These are phyloP conservation scores for Venturia aucupariae DNA, from an alignment of 2,329 filamentous ascomycete genomes.

Conservation along the genomic window DNA sequence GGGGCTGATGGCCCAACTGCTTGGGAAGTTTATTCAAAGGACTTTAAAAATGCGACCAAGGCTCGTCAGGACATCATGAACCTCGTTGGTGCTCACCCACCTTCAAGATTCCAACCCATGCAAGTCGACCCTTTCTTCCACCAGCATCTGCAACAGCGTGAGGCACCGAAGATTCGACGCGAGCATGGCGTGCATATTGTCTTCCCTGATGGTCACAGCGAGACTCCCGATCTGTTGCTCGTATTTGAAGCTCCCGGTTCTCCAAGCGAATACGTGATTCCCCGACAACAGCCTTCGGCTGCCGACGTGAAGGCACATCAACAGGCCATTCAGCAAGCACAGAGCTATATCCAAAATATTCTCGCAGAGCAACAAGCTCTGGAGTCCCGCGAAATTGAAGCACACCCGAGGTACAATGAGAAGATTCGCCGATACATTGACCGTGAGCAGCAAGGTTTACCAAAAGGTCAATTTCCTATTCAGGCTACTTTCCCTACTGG, in stretches of 20 bases:
- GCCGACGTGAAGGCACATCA: constrained; percentile 49
- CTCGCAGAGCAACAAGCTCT: constrained; percentile 48
- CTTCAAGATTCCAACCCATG: constrained; percentile 57
- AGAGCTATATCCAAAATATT: constrained; percentile 45
- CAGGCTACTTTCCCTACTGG: constrained; percentile 41
- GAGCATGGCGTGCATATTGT: constrained; percentile 66
- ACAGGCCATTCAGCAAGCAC: constrained; percentile 48
- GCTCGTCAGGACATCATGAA: constrained; percentile 67
- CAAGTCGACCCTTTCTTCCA: constrained; percentile 73
- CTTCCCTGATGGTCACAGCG: constrained; percentile 54
- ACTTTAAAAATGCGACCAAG: constrained; percentile 72
- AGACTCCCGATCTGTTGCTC: constrained; percentile 55
- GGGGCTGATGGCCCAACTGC: constrained; percentile 60
- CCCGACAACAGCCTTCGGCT: constrained; percentile 45
- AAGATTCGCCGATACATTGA: constrained; percentile 53
- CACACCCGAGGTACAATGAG: constrained; percentile 53
- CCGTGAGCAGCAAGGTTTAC: constrained; percentile 43
- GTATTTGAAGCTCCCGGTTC: constrained; percentile 62
- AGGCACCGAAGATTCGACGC: constrained; percentile 54
- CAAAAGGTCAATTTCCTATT: constrained; percentile 44
- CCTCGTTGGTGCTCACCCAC: constrained; percentile 65
- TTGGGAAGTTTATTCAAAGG: constrained; percentile 82
- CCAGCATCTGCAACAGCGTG: constrained; percentile 56
- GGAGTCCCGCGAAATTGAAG: constrained; percentile 42
- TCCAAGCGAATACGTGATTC: constrained; percentile 43